These are phyloP conservation scores for Immersiporthe knoxdaviesiana DNA, from an alignment of 2,329 filamentous ascomycete species.

Conservation along the genomic window DNA sequence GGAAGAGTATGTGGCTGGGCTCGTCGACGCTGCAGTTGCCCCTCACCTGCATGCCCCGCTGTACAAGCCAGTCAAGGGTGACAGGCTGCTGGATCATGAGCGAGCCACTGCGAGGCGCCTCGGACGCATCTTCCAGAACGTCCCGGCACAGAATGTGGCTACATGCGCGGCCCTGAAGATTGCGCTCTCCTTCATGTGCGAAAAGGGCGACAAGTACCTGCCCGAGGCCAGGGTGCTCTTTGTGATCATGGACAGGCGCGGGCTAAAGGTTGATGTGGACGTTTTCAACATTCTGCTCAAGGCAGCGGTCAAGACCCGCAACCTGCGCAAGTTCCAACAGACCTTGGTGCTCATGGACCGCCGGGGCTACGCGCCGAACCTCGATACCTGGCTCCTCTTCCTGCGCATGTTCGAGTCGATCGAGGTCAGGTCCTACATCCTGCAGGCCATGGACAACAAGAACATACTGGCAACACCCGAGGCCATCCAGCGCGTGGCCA, in stretches of 20 bases:
- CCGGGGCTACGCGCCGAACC: conserved; percentile 45
- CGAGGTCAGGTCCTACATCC: conserved; percentile 51
- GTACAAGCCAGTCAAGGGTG: conserved; percentile 1
- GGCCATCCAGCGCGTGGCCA: conserved; percentile 44
- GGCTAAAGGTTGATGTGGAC: conserved; percentile 49
- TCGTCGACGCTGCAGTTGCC: conserved; percentile 41
- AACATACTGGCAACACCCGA: conserved; percentile 46
- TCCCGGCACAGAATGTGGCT: conserved; percentile 39
- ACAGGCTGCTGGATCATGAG: conserved; percentile 40
- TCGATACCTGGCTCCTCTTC: conserved; percentile 53
- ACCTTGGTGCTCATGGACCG: conserved; percentile 47
- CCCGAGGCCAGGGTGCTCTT: conserved; percentile 41
- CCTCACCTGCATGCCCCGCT: conserved; percentile 17
- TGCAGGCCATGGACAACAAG: conserved; percentile 51
- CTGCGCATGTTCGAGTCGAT: conserved; percentile 61
- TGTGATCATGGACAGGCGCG: conserved; percentile 40
- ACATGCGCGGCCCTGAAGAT: conserved; percentile 47
- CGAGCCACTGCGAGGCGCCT: conserved; percentile 45
- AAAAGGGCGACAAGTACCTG: conserved; percentile 34
- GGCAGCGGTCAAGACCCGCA: conserved; percentile 43
- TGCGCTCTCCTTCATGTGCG: conserved; percentile 47
- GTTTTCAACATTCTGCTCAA: conserved; percentile 54
- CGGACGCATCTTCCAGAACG: conserved; percentile 43
- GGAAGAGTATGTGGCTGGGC: conserved; percentile 45
- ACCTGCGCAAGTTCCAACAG: conserved; percentile 48